These are phyloP conservation scores for Acanthamoeba sp. DNA, from an alignment of 208 protist species.

Conservation along the genomic window DNA sequence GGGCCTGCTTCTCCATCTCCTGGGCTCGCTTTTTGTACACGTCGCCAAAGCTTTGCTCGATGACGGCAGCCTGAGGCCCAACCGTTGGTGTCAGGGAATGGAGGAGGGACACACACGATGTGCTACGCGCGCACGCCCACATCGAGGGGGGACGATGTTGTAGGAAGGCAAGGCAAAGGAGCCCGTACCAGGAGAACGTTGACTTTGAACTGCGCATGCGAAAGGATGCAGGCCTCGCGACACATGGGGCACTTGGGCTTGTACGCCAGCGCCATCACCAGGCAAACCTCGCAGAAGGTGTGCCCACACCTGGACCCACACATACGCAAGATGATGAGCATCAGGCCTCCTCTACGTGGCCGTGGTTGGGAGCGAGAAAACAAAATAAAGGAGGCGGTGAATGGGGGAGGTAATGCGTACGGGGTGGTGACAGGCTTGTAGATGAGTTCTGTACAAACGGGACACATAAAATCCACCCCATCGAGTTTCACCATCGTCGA, in stretches of 20 bases:
- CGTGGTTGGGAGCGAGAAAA: neutral
- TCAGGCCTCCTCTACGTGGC: too few species aligned
- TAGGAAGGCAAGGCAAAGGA: neutral
- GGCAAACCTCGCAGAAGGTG: conserved; percentile 52
- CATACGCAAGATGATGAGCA: neutral
- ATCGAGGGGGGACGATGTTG: neutral
- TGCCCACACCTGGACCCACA: conserved; percentile 13
- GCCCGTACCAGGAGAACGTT: conserved; percentile 33
- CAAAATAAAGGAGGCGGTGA: neutral
- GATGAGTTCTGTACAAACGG: conserved; percentile 65
- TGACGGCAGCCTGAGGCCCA: neutral
- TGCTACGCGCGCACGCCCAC: neutral
- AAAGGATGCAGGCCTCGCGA: conserved; percentile 6
- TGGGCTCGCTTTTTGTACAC: conserved; percentile 39
- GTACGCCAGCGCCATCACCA: conserved; percentile 20
- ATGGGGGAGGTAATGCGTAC: neutral
- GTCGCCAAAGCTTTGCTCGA: conserved; percentile 48
- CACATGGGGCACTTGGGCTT: conserved; percentile 60
- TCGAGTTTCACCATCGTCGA: neutral
- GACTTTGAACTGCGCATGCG: conserved; percentile 25
- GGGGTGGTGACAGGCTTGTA: conserved; percentile 50
- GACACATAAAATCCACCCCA: conserved; percentile 49
- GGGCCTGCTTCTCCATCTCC: conserved; percentile 40
- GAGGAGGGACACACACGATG: too few species aligned
- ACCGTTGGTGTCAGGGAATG: too few species aligned